Evolutionary conservation across 2,329 filamentous ascomycete genomes (phyloP).

Genomic region (Botrytis deweyae): DNA sequence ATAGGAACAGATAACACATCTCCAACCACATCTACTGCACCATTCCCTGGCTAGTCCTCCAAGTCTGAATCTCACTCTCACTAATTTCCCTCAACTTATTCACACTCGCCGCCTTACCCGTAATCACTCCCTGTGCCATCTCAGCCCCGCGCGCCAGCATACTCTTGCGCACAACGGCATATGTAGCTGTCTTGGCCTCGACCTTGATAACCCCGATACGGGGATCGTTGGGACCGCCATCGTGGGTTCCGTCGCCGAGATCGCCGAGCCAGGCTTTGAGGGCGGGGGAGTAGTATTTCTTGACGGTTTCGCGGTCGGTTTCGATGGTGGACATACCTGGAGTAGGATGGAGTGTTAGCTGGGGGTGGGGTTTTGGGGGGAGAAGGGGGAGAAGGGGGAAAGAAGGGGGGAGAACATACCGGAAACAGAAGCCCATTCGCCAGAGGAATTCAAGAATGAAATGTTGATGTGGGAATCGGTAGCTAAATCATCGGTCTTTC

Average conservation of each 20-base stretch:
- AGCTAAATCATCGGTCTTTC: constrained; percentile 80
- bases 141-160: constrained; percentile 65
- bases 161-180: constrained; percentile 63
- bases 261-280: constrained; percentile 88
- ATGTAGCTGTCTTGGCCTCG: constrained; percentile 69
- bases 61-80: constrained; percentile 55
- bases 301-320: constrained; percentile 56
- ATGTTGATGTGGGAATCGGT: constrained; percentile 75
- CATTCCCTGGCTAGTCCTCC: constrained; percentile 18
- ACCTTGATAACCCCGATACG: constrained; percentile 80
- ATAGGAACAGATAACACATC: background rate
- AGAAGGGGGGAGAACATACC: constrained; percentile 47
- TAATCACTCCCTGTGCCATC: constrained; percentile 72
- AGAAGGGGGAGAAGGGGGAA: background rate
- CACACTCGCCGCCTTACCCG: constrained; percentile 67
- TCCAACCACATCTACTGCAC: background rate
- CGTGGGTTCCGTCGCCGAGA: constrained; percentile 77
- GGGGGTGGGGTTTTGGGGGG: background rate
- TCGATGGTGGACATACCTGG: background rate
- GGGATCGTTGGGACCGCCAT: constrained; percentile 78
- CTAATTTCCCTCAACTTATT: constrained; percentile 76
- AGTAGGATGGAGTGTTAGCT: background rate
- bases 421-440: constrained; percentile 86
- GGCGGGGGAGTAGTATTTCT: constrained; percentile 70
- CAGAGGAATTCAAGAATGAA: constrained; percentile 71